Base-by-base conservation (phyloP, 169 alveolate species). In the Toxoplasma gondii region DNA sequence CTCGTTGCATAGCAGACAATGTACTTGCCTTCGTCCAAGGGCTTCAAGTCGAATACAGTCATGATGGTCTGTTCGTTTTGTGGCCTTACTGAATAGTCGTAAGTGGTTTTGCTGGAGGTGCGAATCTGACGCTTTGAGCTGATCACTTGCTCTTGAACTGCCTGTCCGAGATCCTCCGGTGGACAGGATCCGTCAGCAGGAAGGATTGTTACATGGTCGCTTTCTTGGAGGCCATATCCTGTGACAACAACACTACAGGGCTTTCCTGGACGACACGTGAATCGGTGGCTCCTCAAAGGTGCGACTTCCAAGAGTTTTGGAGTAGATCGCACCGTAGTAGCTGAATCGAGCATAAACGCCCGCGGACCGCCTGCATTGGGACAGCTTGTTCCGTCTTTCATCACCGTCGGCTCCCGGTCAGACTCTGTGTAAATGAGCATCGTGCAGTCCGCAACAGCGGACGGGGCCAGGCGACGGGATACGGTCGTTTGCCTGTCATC, bases 231-330 rank as follows among this genome's bases (percentile, higher is more conserved):
- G 22, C 94, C 94, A 38, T 70, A 92, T 0, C 94, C 94, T 41
- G 94, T 49, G n/a, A 92, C 94, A n/a, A 92, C 92, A 22, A 92
- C 24, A 54, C 86, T 92, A 83, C 94, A 92, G 31, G 84, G 67
- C 9, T 58, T 58, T 29, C 91, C 49, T 12, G 91, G 64, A 9
- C 86, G 54, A 64, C 94, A 92, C n/a, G 91, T 39, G 45, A 70
- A 92, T 49, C 74, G 54, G 38, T 92, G 94, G 81, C 67, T 39
- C 45, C 80, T 43, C 4, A 83, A 70, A 4, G 94, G 94, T 9
- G 91, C 91, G 10, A 84, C 94, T 43, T 92, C 94, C 69, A 84
- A 69, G 36, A 92, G 86, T 17, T 67, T 41, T 19, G 94, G 94
- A 22, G 84, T 44, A 24, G 74, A 70, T 53, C 64, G 84, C 19